Evolutionary conservation across 495 filamentous ascomycete genomes (phyloP).

Genomic region (Extremus antarcticus): DNA sequence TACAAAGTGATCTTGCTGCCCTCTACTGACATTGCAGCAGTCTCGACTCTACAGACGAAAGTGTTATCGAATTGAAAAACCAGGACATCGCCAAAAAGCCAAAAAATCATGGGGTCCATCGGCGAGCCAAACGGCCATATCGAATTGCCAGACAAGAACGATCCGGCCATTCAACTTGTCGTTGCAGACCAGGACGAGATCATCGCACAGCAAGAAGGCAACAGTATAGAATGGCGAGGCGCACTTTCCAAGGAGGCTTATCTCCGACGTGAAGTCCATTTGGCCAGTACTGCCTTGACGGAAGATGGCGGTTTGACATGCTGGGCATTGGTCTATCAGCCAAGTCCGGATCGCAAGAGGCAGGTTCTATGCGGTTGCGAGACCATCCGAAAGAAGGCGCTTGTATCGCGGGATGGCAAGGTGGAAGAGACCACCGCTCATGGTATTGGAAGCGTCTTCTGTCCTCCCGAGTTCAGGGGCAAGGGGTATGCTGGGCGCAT

Average conservation of each 20-base stretch:
- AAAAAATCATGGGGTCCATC: not conserved
- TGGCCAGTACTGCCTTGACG: slow-evolving; percentile 55
- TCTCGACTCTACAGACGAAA: too few species aligned
- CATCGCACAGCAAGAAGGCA: slow-evolving; percentile 50
- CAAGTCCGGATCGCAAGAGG: slow-evolving; percentile 33
- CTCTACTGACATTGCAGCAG: too few species aligned
- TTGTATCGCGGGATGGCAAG: slow-evolving; percentile 37
- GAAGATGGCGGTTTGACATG: slow-evolving; percentile 64
- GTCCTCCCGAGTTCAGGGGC: slow-evolving; percentile 56
- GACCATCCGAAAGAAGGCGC: slow-evolving; percentile 62
- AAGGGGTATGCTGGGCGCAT: slow-evolving; percentile 70
- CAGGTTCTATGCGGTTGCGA: slow-evolving; percentile 74
- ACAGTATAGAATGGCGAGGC: slow-evolving; percentile 62
- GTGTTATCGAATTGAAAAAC: too few species aligned
- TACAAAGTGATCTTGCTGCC: not conserved
- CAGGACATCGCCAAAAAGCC: not conserved
- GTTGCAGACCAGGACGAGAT: slow-evolving; percentile 59
- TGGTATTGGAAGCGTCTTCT: slow-evolving; percentile 82
- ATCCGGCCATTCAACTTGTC: slow-evolving; percentile 53
- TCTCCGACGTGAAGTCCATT: slow-evolving; percentile 62
- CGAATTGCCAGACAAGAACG: slow-evolving; percentile 41
- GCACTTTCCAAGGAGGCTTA: slow-evolving; percentile 54
- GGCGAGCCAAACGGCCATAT: not conserved
- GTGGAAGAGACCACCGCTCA: slow-evolving; percentile 61
- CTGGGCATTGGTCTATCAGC: slow-evolving; percentile 69